Base-by-base conservation (phyloP, 768 basidiomycete species). In the Chiua virens region DNA sequence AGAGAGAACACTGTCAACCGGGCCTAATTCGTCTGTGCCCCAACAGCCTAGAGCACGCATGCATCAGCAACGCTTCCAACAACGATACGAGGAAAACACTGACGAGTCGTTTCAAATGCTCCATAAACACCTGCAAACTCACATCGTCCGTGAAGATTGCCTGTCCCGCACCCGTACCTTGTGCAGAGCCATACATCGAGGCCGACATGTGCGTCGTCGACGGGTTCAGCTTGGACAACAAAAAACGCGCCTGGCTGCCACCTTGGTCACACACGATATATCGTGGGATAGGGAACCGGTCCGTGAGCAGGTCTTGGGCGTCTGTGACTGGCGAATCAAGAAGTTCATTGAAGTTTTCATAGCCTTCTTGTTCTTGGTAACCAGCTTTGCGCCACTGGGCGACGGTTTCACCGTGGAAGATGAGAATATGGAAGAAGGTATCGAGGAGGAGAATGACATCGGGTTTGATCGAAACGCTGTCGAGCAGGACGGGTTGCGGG, bases 401-500 rank as follows among this genome's bases (percentile, higher is more conserved):
- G 42, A 99, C 81, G 20, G 92, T 91, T 69, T 96, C 92, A 20
- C 97, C 97, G 66, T 99, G 97, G 87, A 97, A 98, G 70, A 99
- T 98, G 62, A 98, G 87, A 59, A 98, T 97, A 67, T 99, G 96
- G 92, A 99, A 98, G 82, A 96, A 99, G 3, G 96, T 98, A 65
- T 99, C 97, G 47, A 99, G 86, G 10, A 99, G 82, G 27, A 99
- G 85, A 64, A 99, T 86, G 55, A 95, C 92, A 63, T 98, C 97
- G 39, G 90, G 89, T 70, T 96, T 94, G 74, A 98, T 98, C 43
- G 96, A 98, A 40, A 99, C 86, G 46, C 92, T 95, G 75, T 99
- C 97, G 28, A 99, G 85, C 18, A 99, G 78, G 28, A 98, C 96
- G 17, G 97, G 97, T 60, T 94, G 91, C 14, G 97, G 87, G 10